These are phyloP conservation scores for Melocanna baccifera DNA, from an alignment of 176 grass and related monocot species.

Conservation along the genomic window DNA sequence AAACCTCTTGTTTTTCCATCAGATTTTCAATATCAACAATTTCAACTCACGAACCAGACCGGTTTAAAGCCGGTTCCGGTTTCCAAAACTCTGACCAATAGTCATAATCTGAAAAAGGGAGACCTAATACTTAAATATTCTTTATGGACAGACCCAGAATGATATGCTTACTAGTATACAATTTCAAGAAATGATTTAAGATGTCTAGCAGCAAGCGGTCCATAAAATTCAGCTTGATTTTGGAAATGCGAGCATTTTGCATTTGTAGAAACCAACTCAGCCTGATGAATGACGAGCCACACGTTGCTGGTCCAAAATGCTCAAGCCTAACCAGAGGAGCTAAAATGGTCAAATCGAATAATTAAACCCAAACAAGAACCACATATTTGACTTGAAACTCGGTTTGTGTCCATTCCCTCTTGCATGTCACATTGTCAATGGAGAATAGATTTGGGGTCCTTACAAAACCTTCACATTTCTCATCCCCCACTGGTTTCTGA, in stretches of 20 bases:
- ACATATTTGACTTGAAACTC: conserved; percentile 16
- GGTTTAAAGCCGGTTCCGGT: not conserved
- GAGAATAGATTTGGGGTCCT: not conserved
- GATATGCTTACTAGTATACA: not conserved
- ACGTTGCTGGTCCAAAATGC: conserved; percentile 14
- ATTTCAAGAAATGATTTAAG: not conserved
- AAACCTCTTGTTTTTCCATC: not conserved
- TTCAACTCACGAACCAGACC: not conserved
- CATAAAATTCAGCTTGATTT: conserved; percentile 1
- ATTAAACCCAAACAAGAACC: not conserved
- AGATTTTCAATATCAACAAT: not conserved
- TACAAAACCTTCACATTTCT: conserved; percentile 21
- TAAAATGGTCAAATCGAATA: conserved; percentile 1
- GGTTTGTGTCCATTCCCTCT: not conserved
- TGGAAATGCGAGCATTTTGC: not conserved
- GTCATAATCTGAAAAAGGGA: not conserved
- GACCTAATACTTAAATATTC: not conserved
- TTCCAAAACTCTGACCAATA: not conserved
- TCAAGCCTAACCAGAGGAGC: conserved; percentile 1
- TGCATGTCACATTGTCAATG: not conserved
- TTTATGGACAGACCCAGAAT: not conserved
- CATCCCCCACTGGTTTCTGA: not conserved
- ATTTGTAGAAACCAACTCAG: conserved; percentile 13
- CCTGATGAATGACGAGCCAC: not conserved
- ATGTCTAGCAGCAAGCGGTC: not conserved